Evolutionary conservation across 805 yeast genomes (phyloP).

Genomic region (Nakazawaea laoshanensis): DNA sequence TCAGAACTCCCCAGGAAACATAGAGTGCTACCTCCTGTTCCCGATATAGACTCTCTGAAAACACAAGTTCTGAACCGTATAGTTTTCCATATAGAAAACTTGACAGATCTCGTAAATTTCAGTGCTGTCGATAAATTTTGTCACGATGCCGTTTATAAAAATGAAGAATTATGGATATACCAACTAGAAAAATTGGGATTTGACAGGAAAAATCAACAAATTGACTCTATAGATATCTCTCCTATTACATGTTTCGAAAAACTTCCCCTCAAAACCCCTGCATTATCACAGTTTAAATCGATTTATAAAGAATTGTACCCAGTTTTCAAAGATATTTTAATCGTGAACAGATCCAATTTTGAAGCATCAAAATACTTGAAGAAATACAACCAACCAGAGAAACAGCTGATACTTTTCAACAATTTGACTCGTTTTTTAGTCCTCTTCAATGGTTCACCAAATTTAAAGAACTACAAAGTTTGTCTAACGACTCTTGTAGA

Average conservation of each 20-base stretch:
- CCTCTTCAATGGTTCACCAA: constrained; percentile 14
- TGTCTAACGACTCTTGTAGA: constrained; percentile 49
- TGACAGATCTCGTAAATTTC: constrained; percentile 20
- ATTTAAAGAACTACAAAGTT: constrained; percentile 20
- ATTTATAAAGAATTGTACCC: constrained; percentile 22
- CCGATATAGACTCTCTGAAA: too few species aligned
- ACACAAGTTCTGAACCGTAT: constrained; percentile 11
- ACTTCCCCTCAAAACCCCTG: not conserved
- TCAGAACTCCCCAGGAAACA: too few species aligned
- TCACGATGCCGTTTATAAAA: constrained; percentile 15
- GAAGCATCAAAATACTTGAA: constrained; percentile 21
- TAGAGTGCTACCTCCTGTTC: too few species aligned
- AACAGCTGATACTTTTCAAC: constrained; percentile 22
- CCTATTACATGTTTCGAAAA: constrained; percentile 11
- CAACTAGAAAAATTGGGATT: constrained; percentile 15
- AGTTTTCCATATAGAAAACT: constrained; percentile 14
- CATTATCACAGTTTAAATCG: constrained; percentile 14
- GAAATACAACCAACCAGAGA: constrained; percentile 20
- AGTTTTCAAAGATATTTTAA: constrained; percentile 19
- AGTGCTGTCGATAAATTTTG: constrained; percentile 19
- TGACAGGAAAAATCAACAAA: constrained; percentile 12
- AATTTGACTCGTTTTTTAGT: constrained; percentile 18
- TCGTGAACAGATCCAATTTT: constrained; percentile 24
- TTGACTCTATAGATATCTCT: not conserved
- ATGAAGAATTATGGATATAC: constrained; percentile 18